Base-by-base conservation (phyloP, 495 filamentous ascomycete species). In the Talaromyces ruber region DNA sequence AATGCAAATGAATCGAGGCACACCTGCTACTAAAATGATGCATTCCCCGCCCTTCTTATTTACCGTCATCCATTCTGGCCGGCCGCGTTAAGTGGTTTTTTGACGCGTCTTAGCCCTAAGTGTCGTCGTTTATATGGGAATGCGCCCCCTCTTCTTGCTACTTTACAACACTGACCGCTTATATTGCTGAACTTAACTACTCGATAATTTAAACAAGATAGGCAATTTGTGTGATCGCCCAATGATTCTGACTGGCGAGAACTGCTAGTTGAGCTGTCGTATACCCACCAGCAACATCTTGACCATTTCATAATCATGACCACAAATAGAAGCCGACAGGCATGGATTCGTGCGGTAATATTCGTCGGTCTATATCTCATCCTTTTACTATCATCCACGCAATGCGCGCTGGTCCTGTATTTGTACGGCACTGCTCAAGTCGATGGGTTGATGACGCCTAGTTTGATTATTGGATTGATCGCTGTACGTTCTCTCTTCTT, bases 391-490 rank as follows among this genome's bases (percentile, higher is more conserved):
- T 78, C 74, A 1, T 60, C 77, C 7, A 67, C 74, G 11, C 64
- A 78, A 69, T 70, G 70, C 60, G 74, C 72, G 0, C 55, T 78
- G 1, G 73, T 75, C 6, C 65, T 78, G 3, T 77, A 73, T 54
- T 70, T 78, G 2, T 79, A 77, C 39, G 76, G 68, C 4, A 73
- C 68, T 43, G 64, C 64, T 50, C 64, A 63, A 18, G 74, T 78
- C 22, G 75, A 78, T 57, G 71, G 70, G 24, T 74, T 75, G 65
- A 78, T 78, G 75, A 74, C 74, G 0, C 65, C 71, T n/a, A 78
- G 76, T 53, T 59, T 78, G 39, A 68, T 77, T 11, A 66, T 79
- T 11, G 64, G 71, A 25, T 39, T 79, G 4, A 67, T 75, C 4
- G 70, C 75, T 22, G 76, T 79, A 68, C 60, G 76, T 67, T 52